Evolutionary conservation across 495 filamentous ascomycete genomes (phyloP).

Genomic region (Penicillium tannophilum): DNA sequence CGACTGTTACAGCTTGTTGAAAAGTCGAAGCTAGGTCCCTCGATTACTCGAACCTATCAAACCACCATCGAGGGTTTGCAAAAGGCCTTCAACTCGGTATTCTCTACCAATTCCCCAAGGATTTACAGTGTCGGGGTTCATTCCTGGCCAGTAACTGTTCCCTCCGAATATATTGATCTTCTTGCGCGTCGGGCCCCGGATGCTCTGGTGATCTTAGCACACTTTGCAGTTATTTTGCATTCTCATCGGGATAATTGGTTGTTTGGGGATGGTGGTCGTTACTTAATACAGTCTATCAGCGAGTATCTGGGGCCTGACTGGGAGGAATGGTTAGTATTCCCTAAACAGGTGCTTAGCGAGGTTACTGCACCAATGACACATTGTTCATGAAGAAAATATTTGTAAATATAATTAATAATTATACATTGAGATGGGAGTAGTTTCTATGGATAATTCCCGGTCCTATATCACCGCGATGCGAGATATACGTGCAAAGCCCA

Average conservation of each 20-base stretch:
- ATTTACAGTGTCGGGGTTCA: not conserved
- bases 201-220: conserved; percentile 22
- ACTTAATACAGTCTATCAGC: conserved; percentile 15
- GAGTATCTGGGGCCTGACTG: conserved; percentile 17
- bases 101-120: not conserved
- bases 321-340: conserved; percentile 22
- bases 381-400: not conserved
- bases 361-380: not conserved
- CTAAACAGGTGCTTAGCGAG: not conserved
- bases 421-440: not conserved
- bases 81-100: conserved; percentile 4
- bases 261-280: conserved; percentile 20
- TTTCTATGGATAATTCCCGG: not conserved
- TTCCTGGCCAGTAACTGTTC: conserved; percentile 20
- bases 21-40: not conserved
- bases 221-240: conserved; percentile 22
- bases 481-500: not conserved
- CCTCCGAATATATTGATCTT: conserved; percentile 18
- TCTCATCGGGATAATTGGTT: conserved; percentile 14
- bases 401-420: not conserved
- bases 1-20: conserved; percentile 8
- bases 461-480: not conserved
- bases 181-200: conserved; percentile 11
- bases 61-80: conserved; percentile 17
- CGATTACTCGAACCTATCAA: conserved; percentile 9